A percentile compares a stretch with the other conserved stretches of the same genome.
Evolutionary conservation across 1,139 yeast species (phyloP).

Genomic region (Suhomyces bribrorum): DNA sequence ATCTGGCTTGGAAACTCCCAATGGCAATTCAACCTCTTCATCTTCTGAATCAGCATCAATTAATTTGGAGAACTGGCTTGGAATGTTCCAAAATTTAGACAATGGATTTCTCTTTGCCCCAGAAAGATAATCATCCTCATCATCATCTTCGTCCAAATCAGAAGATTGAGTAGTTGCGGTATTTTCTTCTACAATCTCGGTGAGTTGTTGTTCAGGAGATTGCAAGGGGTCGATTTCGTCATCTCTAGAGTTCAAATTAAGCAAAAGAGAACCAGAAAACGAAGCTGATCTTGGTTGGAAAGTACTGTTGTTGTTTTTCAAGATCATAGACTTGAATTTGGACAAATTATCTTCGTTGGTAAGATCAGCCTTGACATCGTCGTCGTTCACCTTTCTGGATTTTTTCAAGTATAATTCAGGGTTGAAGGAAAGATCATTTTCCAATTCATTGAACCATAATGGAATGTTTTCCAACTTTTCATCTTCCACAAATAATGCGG

Average conservation of each 20-base stretch:
- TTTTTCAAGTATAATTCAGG: conserved; percentile 19
- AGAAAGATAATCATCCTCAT: conserved; percentile 46
- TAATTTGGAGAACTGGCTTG: conserved; percentile 38
- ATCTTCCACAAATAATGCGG: conserved; percentile 83
- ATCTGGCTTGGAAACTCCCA: conserved; percentile 84
- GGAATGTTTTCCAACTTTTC: conserved; percentile 89
- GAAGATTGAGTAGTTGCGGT: conserved; percentile 15
- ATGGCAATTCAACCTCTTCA: conserved; percentile 77
- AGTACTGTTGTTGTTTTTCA: conserved; percentile 30
- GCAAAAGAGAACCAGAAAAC: conserved; percentile 41
- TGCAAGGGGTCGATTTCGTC: conserved; percentile 9
- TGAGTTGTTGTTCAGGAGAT: conserved; percentile 1
- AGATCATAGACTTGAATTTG: conserved; percentile 45
- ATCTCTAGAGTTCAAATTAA: conserved; percentile 16
- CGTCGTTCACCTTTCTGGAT: conserved; percentile 66
- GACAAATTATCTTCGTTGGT: conserved; percentile 51
- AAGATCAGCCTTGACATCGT: conserved; percentile 65
- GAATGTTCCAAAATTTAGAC: conserved; percentile 28
- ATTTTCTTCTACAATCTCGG: conserved; percentile 12
- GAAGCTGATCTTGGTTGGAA: conserved; percentile 44
- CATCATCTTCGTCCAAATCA: conserved; percentile 39
- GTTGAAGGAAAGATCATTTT: conserved; percentile 36
- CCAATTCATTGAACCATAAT: conserved; percentile 92
- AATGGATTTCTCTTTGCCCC: conserved; percentile 18
- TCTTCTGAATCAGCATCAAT: conserved; percentile 83